phyloP scores from a whole-genome alignment of 139 green algal species.

The Chlamydomonas urium region DNA sequence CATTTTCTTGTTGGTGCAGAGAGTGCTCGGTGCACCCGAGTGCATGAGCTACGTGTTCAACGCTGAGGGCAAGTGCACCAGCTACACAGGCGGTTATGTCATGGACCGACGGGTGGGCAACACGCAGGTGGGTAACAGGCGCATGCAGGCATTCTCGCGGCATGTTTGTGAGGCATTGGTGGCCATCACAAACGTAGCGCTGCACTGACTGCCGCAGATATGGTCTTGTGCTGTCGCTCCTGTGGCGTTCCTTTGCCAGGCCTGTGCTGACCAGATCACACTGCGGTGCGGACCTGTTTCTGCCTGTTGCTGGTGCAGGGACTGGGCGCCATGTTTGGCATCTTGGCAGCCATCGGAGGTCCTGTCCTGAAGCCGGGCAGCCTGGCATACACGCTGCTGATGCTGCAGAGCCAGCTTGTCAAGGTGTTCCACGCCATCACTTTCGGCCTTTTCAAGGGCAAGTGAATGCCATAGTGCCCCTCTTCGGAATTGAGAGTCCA shows the following conservation, averaged over 20 bases:
- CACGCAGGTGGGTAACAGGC: conserved; percentile 33
- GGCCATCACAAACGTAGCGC: too few relatives aligned
- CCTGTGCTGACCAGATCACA: too few relatives aligned
- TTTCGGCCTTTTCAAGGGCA: conserved; percentile 8
- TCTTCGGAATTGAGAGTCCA: too few relatives aligned
- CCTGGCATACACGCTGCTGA: conserved; percentile 14
- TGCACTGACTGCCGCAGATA: too few relatives aligned
- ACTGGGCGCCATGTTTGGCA: conserved; percentile 65
- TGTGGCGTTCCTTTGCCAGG: too few relatives aligned
- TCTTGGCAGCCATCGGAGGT: conserved; percentile 57
- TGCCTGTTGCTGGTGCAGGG: too few relatives aligned
- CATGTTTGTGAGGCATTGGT: too few relatives aligned
- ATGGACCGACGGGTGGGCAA: conserved; percentile 61
- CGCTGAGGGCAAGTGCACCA: conserved; percentile 49
- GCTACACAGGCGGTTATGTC: conserved; percentile 59
- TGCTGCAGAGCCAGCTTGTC: neutral
- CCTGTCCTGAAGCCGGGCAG: conserved; percentile 38
- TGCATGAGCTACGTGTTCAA: conserved; percentile 58
- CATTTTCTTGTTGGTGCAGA: conserved; percentile 12
- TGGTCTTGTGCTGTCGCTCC: too few relatives aligned
- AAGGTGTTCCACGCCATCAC: neutral
- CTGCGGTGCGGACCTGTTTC: too few relatives aligned
- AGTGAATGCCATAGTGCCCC: too few relatives aligned
- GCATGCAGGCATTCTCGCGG: too few relatives aligned
- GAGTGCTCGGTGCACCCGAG: conserved; percentile 45